Evolutionary conservation across 148 eudicot species (phyloP).

Genomic region (Amaranthus cruentus): DNA sequence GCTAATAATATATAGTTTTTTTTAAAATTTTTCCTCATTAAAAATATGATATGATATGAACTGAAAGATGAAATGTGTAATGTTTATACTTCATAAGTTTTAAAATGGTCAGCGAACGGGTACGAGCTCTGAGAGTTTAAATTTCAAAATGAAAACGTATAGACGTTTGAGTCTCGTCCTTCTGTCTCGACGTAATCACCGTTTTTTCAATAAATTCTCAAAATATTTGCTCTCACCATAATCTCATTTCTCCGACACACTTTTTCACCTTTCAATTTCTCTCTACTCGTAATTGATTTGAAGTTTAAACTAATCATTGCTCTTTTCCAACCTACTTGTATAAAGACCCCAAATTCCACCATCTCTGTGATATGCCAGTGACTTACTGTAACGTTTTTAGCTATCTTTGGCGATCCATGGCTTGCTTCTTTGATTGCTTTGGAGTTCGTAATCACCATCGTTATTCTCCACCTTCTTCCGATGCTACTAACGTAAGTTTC

Average conservation of each 20-base stretch:
- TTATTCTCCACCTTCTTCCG: slow-evolving; percentile 15
- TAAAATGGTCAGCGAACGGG: too few species aligned
- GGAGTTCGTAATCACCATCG: slow-evolving; percentile 20
- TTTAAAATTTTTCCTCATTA: too few species aligned
- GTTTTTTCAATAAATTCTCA: not conserved
- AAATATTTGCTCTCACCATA: not conserved
- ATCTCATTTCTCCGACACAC: not conserved
- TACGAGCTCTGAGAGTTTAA: not conserved
- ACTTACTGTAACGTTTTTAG: slow-evolving; percentile 29
- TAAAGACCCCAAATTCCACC: slow-evolving; percentile 10
- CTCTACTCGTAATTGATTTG: not conserved
- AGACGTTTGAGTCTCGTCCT: not conserved
- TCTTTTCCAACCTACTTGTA: too few species aligned
- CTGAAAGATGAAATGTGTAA: too few species aligned
- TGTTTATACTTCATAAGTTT: too few species aligned
- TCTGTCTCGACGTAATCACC: not conserved
- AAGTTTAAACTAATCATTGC: not conserved
- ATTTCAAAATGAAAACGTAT: not conserved
- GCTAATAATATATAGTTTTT: too few species aligned
- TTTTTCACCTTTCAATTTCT: not conserved
- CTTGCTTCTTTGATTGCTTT: slow-evolving; percentile 48
- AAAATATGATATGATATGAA: too few species aligned
- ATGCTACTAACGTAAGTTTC: slow-evolving; percentile 16
- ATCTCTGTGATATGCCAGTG: slow-evolving; percentile 25
- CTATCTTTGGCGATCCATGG: slow-evolving; percentile 39